Percentiles rank a stretch among this genome's conserved stretches.
Evolutionary conservation across 1,284 basidiomycete genomes (phyloP).

Genomic region (Flammula alnicola): DNA sequence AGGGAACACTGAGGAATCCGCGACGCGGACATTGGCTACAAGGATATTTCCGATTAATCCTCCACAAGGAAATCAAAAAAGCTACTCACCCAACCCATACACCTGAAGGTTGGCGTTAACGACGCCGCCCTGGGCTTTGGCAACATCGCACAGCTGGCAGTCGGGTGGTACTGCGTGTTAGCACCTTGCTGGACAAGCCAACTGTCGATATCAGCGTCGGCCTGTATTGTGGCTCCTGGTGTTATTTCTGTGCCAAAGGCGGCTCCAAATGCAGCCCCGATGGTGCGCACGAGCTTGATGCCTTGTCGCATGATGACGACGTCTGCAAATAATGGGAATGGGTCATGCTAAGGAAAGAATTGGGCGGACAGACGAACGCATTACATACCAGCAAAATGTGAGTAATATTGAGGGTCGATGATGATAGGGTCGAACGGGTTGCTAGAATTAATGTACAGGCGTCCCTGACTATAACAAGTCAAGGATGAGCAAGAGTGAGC

Average conservation of each 20-base stretch:
- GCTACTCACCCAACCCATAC: conserved; percentile 26
- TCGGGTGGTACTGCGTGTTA: conserved; percentile 42
- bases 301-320: conserved; percentile 58
- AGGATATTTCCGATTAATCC: conserved; percentile 10
- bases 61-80: neutral
- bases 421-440: conserved; percentile 39
- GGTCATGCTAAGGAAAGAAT: conserved; percentile 1
- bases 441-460: conserved; percentile 34
- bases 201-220: conserved; percentile 47
- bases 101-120: conserved; percentile 47
- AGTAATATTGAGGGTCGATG: conserved; percentile 47
- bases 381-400: conserved; percentile 46
- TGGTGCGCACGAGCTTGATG: conserved; percentile 53
- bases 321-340: conserved; percentile 39
- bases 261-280: conserved; percentile 42
- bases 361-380: neutral
- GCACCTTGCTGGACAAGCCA: conserved; percentile 33
- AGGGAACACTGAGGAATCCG: conserved; percentile 58
- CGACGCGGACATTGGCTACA: conserved; percentile 51
- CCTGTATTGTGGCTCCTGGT: conserved; percentile 42
- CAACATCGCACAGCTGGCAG: conserved; percentile 51
- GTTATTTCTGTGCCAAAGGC: conserved; percentile 39
- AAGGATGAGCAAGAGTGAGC: neutral
- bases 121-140: conserved; percentile 45
- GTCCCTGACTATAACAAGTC: conserved; percentile 24